phyloP scores from a whole-genome alignment of 257 asterid genomes.

The Agastache rugosa region DNA sequence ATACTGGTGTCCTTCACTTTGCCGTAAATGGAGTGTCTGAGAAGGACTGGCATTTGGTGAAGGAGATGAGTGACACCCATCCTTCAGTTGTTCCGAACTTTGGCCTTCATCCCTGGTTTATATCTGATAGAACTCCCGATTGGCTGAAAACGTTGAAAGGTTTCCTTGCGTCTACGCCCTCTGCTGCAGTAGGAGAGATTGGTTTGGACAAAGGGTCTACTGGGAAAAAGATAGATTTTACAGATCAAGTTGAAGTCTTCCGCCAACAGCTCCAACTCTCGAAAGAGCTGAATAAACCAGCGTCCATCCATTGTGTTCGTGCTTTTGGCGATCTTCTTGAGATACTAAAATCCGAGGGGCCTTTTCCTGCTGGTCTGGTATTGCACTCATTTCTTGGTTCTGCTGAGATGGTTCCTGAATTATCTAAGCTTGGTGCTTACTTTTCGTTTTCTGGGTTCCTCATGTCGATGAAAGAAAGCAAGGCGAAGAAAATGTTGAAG shows the following conservation, averaged over 20 bases:
- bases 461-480: conserved; percentile 86
- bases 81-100: conserved; percentile 81
- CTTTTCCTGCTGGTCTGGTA: conserved; percentile 80
- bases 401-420: conserved; percentile 93
- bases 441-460: conserved; percentile 93
- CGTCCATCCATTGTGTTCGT: conserved; percentile 90
- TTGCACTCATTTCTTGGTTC: conserved; percentile 93
- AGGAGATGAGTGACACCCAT: conserved; percentile 70
- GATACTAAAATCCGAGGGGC: conserved; percentile 73
- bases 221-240: conserved; percentile 71
- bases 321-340: conserved; percentile 92
- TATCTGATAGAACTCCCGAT: conserved; percentile 67
- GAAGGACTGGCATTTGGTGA: conserved; percentile 89
- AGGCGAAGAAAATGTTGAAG: conserved; percentile 86
- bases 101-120: conserved; percentile 89
- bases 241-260: conserved; percentile 75
- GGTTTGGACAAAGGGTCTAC: conserved; percentile 90
- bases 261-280: conserved; percentile 86
- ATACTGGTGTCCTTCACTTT: conserved; percentile 76
- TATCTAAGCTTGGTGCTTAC: conserved; percentile 83
- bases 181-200: conserved; percentile 96
- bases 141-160: conserved; percentile 73
- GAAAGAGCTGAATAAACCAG: conserved; percentile 77
- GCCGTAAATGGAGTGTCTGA: conserved; percentile 90
- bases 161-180: conserved; percentile 63